phyloP scores from a whole-genome alignment of 192 early-diverging fungal genomes.

The Coemansia sp. region DNA sequence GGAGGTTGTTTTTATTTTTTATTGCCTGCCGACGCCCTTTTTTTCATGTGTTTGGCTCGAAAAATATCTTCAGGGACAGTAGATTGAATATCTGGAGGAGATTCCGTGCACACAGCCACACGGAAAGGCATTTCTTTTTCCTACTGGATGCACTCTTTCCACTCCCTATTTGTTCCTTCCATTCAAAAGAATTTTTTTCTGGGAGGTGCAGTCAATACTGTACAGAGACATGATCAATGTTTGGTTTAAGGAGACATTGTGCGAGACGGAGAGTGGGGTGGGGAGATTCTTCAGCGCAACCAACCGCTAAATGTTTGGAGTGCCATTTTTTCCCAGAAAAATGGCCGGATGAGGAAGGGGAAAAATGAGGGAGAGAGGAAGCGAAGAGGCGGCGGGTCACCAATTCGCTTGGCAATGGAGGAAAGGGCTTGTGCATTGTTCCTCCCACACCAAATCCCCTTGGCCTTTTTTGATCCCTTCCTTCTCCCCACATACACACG shows the following conservation, averaged over 20 bases:
- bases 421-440: background rate
- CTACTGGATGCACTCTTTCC: background rate
- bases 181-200: background rate
- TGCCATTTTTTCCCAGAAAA: slow-evolving; percentile 1
- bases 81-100: background rate
- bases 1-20: background rate
- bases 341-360: background rate
- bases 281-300: background rate
- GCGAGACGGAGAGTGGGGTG: background rate
- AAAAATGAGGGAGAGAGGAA: background rate
- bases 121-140: background rate
- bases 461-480: slow-evolving; percentile 4
- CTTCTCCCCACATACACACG: background rate
- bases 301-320: background rate
- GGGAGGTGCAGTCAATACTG: background rate
- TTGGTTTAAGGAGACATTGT: background rate
- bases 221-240: background rate
- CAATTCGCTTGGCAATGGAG: background rate
- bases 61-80: no score
- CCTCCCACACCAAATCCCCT: background rate
- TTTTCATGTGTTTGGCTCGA: background rate
- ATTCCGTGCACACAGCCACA: background rate
- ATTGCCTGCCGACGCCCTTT: background rate
- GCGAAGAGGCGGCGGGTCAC: background rate
- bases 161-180: background rate